Conservation (phyloP, 2,329 filamentous ascomycete species). For the Huntiella abstrusa region DNA sequence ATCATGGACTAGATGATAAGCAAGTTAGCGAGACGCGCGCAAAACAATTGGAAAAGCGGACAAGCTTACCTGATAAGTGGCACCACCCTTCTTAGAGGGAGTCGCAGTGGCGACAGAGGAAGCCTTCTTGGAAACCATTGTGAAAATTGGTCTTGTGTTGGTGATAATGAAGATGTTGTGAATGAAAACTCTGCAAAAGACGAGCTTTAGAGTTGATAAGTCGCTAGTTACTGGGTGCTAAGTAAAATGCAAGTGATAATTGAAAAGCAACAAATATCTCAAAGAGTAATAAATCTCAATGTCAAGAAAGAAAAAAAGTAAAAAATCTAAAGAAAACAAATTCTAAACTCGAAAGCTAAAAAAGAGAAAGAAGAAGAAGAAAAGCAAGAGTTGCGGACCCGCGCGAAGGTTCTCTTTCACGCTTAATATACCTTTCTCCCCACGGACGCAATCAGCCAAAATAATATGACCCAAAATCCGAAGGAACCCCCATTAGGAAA, state of each 20-base stretch:
- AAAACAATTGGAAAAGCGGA: conserved; percentile 6
- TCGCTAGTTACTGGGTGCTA: background rate
- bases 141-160: conserved; percentile 14
- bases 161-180: background rate
- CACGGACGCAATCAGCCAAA: conserved; percentile 22
- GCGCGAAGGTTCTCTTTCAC: no score
- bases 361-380: conserved; percentile 15
- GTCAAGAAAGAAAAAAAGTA: conserved; percentile 2
- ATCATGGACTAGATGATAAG: conserved; percentile 35
- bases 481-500: conserved; percentile 1
- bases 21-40: conserved; percentile 18
- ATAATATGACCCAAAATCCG: background rate
- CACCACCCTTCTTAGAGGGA: conserved; percentile 31
- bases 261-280: background rate
- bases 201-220: background rate
- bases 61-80: conserved; percentile 38
- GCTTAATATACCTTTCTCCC: conserved; percentile 16
- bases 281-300: background rate
- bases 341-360: conserved; percentile 11
- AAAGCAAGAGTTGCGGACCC: conserved; percentile 7
- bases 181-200: background rate
- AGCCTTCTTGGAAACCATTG: conserved; percentile 43
- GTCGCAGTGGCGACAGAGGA: conserved; percentile 23
- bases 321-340: background rate
- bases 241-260: background rate